phyloP scores from a whole-genome alignment of 495 filamentous ascomycete species.

The Hypomontagnella submonticulosa region DNA sequence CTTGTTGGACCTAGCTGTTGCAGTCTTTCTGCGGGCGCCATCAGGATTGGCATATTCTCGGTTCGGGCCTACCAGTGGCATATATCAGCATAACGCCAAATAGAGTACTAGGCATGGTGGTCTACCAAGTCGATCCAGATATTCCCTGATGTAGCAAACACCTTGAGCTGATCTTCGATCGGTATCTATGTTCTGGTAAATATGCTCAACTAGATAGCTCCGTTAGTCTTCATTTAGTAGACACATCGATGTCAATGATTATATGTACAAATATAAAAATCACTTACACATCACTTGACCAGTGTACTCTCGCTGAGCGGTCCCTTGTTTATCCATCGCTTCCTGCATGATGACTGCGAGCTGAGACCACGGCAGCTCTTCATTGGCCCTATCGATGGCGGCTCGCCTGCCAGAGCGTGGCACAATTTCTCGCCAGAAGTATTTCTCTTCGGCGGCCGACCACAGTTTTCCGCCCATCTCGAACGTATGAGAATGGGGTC shows the following conservation, averaged over 20 bases:
- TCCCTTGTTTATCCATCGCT: slow-evolving; percentile 36
- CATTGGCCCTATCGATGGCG: slow-evolving; percentile 38
- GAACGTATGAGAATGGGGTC: too few species aligned
- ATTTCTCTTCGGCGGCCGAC: slow-evolving; percentile 51
- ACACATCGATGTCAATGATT: not conserved
- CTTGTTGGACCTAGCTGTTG: too few species aligned
- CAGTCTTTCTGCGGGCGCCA: too few species aligned
- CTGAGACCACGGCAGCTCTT: slow-evolving; percentile 47
- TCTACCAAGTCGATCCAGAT: slow-evolving; percentile 17
- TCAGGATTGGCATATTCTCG: too few species aligned
- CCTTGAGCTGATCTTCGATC: slow-evolving; percentile 50
- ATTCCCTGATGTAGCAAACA: slow-evolving; percentile 37
- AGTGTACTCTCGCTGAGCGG: slow-evolving; percentile 49
- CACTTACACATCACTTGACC: slow-evolving; percentile 53
- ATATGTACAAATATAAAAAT: not conserved
- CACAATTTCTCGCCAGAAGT: slow-evolving; percentile 55
- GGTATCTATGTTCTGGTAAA: slow-evolving; percentile 53
- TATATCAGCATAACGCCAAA: too few species aligned
- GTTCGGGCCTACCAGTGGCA: too few species aligned
- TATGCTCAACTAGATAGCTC: slow-evolving; percentile 55
- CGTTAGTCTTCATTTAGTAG: slow-evolving; percentile 22
- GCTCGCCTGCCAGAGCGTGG: slow-evolving; percentile 52
- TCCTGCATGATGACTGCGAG: slow-evolving; percentile 49
- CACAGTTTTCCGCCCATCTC: slow-evolving; percentile 58
- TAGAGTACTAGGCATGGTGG: too few species aligned